Percentiles rank a stretch among this genome's conserved stretches.
Conservation (phyloP, 257 asterid species). For the Verbascum thapsus region DNA sequence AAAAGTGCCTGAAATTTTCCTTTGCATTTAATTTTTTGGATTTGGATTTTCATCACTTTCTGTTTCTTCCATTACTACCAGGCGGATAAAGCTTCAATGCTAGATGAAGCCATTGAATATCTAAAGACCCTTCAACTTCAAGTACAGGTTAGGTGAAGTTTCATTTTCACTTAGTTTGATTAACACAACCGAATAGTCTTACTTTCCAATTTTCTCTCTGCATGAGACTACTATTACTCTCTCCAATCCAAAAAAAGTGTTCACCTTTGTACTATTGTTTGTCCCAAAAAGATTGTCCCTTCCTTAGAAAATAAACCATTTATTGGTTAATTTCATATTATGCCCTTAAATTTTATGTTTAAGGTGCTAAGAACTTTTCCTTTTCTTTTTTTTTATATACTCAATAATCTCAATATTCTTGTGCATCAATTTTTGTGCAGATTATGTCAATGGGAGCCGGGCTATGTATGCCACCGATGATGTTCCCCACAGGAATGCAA, state of each 20-base stretch:
- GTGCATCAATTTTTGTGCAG: conserved; percentile 46
- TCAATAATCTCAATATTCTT: no score
- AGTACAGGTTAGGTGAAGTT: conserved; percentile 72
- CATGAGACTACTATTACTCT: no score
- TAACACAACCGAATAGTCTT: background rate
- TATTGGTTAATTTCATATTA: no score
- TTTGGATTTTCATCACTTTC: conserved; percentile 17
- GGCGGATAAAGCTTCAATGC: conserved; percentile 99
- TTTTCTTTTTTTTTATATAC: no score
- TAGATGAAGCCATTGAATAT: conserved; percentile 97
- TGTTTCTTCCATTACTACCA: conserved; percentile 35
- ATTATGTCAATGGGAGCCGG: conserved; percentile 97
- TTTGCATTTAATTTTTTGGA: background rate
- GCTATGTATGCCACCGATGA: conserved; percentile 78
- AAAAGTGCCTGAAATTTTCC: background rate
- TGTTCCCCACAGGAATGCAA: conserved; percentile 74
- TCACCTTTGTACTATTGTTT: no score
- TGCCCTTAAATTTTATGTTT: no score
- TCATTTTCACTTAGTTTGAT: background rate
- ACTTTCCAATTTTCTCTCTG: background rate
- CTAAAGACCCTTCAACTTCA: conserved; percentile 94
- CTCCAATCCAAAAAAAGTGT: no score
- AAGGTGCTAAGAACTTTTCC: no score
- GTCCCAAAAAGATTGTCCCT: no score
- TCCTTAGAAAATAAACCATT: no score